Base-by-base conservation (phyloP, 441 rosid genomes). In the Kokia cookei region DNA sequence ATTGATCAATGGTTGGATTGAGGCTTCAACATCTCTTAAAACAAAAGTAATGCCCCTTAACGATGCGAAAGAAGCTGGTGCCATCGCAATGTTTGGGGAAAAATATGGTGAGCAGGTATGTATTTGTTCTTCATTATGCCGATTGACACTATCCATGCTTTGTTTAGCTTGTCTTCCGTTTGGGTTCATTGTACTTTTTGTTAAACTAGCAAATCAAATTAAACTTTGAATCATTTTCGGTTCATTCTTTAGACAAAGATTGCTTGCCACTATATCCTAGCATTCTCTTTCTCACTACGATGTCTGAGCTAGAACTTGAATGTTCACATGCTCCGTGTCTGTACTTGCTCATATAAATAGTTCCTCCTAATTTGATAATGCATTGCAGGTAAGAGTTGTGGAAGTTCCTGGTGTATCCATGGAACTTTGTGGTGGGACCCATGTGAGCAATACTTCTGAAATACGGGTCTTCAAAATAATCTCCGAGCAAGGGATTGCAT, bases 401-500 rank as follows among this genome's bases (percentile, higher is more conserved):
- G 96, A 94, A 83, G 97, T 94, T 80, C 97, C 97, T 17, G 99
- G 97, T 77, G 93, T 94, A 69, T 94, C 99, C 43, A 88, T 94
- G 97, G 99, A 94, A 83, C 97, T 94, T 75, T 93, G 99, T 79
- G 97, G 97, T 80, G 99, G 99, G 77, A 94, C 99, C 65, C 99
- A 91, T 83, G 99, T 93, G 69, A 78, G 81, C 76, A 93, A 87
- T 83, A 94, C 99, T 76, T 82, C 90, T 59, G 99, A 94, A 76
- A 94, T 94, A 76, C 86, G 94, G 45, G 97, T 92, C 77, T 91
- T 93, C 87, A 94, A 93, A 79, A 87, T 93, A 42, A 90, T 94
- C 75, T 93, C 97, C 3, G 99, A 94, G 83, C 97, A 93, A 70
- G 99, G 97, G 29, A 87, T 93, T 86, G 97, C 99, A 75, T 90